These are phyloP conservation scores for Amanita thiersii DNA, from an alignment of 768 basidiomycete genomes.

Conservation along the genomic window DNA sequence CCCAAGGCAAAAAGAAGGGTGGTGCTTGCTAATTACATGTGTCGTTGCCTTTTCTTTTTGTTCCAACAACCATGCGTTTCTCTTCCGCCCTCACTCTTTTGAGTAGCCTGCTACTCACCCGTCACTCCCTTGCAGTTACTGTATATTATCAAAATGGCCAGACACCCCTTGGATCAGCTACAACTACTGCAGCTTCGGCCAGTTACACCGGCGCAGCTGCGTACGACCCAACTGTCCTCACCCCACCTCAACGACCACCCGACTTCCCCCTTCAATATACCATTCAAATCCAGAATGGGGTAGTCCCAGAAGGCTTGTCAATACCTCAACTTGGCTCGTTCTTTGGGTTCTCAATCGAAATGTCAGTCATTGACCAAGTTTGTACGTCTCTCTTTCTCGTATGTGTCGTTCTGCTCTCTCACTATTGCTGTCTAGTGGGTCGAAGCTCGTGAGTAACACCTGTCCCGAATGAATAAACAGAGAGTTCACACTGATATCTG, in stretches of 20 bases:
- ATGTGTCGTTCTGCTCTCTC: slow-evolving; percentile 20
- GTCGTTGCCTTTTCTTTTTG: too few relatives aligned
- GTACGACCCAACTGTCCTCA: slow-evolving; percentile 22
- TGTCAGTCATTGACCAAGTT: slow-evolving; percentile 62
- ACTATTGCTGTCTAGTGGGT: not conserved
- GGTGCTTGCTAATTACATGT: too few relatives aligned
- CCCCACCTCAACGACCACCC: slow-evolving; percentile 18
- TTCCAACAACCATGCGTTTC: too few relatives aligned
- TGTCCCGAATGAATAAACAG: not conserved
- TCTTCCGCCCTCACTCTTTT: too few relatives aligned
- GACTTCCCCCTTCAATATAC: slow-evolving; percentile 9
- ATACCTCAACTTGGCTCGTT: slow-evolving; percentile 45
- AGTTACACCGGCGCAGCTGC: slow-evolving; percentile 21
- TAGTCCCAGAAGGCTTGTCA: slow-evolving; percentile 19
- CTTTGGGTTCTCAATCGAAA: slow-evolving; percentile 69
- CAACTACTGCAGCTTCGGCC: slow-evolving; percentile 41
- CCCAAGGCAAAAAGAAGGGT: too few relatives aligned
- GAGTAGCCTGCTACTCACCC: too few relatives aligned
- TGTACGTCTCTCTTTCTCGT: slow-evolving; percentile 42
- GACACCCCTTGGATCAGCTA: slow-evolving; percentile 29
- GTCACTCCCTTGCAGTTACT: too few relatives aligned
- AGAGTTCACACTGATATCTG: too few relatives aligned
- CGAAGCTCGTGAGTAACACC: not conserved
- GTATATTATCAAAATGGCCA: slow-evolving; percentile 28
- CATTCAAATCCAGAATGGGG: slow-evolving; percentile 6